A percentile compares a stretch with the other conserved stretches of the same genome.
Conservation (phyloP, 1,284 basidiomycete genomes). For the Veloboletus limbatus region DNA sequence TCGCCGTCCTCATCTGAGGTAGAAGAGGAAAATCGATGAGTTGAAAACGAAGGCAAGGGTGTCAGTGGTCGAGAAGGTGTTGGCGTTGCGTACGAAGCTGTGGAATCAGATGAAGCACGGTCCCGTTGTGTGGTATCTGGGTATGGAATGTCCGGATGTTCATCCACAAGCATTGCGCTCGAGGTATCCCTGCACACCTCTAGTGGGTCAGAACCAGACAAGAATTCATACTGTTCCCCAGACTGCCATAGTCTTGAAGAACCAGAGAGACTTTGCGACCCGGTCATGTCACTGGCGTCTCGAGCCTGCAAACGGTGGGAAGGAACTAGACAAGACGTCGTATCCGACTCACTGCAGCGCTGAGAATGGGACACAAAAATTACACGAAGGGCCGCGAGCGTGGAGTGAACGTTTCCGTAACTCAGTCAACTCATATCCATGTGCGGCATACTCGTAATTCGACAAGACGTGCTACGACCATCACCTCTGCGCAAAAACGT, state of each 20-base stretch:
- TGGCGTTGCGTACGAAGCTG: conserved; percentile 43
- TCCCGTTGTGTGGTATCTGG: conserved; percentile 18
- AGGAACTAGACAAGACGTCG: neutral
- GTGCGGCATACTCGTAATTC: too few species aligned
- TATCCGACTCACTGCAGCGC: too few species aligned
- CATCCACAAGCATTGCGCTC: conserved; percentile 4
- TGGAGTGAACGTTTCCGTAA: neutral
- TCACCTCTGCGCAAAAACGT: conserved; percentile 44
- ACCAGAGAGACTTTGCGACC: conserved; percentile 8
- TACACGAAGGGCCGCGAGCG: too few species aligned
- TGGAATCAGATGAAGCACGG: conserved; percentile 38
- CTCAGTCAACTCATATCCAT: neutral
- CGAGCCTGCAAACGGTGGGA: conserved; percentile 10
- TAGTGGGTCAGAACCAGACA: conserved; percentile 15
- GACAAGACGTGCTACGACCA: too few species aligned
- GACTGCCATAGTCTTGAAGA: conserved; percentile 16
- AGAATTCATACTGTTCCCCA: conserved; percentile 27
- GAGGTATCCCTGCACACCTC: conserved; percentile 11
- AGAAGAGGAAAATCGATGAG: conserved; percentile 48
- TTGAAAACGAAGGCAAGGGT: conserved; percentile 46
- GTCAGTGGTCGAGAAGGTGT: conserved; percentile 47
- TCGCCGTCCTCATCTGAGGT: conserved; percentile 68
- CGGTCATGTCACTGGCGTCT: conserved; percentile 18
- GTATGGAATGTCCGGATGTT: conserved; percentile 24
- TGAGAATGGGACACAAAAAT: too few species aligned